Conservation (phyloP, 176 grass and related monocot species). For the Melocanna baccifera region DNA sequence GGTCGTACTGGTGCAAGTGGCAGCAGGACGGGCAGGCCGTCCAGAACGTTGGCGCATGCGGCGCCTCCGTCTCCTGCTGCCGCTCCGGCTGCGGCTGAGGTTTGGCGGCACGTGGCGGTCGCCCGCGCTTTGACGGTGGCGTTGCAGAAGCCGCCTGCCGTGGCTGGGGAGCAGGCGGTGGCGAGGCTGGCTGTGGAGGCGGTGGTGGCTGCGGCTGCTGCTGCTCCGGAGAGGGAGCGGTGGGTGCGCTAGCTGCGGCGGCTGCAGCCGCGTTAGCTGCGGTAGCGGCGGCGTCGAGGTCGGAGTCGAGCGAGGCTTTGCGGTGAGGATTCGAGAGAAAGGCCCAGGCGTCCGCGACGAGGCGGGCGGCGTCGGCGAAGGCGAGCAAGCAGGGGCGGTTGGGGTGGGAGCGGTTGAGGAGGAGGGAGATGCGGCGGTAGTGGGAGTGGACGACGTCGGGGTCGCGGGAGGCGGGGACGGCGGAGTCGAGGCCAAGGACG, state of each 20-base stretch:
- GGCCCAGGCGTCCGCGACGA: constrained; percentile 46
- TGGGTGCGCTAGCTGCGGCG: background rate
- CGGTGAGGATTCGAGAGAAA: constrained; percentile 46
- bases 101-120: background rate
- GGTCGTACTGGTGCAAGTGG: constrained; percentile 50
- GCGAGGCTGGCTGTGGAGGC: background rate
- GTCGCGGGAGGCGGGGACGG: constrained; percentile 26
- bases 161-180: background rate
- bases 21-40: constrained; percentile 55
- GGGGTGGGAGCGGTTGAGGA: constrained; percentile 36
- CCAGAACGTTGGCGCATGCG: constrained; percentile 43
- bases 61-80: background rate
- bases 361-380: constrained; percentile 35
- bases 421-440: constrained; percentile 51
- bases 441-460: constrained; percentile 26
- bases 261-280: background rate
- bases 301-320: constrained; percentile 49
- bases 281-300: constrained; percentile 27
- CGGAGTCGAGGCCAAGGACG: constrained; percentile 48
- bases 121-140: constrained; percentile 4
- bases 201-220: background rate
- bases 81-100: background rate
- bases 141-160: background rate
- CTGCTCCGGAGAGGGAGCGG: background rate
- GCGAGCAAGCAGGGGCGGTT: constrained; percentile 11